phyloP scores from a whole-genome alignment of 306 rosid species.

The Cucumis hystrix region DNA sequence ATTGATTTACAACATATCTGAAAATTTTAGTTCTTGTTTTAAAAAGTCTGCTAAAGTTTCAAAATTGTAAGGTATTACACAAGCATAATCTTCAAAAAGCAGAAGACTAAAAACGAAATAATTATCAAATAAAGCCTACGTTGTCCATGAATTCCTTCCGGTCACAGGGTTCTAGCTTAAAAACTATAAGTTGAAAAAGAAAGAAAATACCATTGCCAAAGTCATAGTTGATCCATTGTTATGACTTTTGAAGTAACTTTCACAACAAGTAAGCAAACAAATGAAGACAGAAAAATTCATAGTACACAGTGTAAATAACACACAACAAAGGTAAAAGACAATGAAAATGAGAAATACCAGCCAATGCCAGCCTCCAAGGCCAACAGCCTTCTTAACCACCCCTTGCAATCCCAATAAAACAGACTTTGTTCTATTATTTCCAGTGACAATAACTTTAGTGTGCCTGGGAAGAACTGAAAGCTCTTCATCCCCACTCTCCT shows the following conservation, averaged over 20 bases:
- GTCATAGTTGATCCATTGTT: background rate
- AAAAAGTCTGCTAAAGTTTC: background rate
- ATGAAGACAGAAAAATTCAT: background rate
- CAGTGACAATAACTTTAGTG: slow-evolving; percentile 65
- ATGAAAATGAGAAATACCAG: slow-evolving; percentile 30
- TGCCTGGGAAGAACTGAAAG: slow-evolving; percentile 66
- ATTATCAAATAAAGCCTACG: background rate
- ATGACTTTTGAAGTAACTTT: background rate
- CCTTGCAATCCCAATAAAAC: slow-evolving; percentile 70
- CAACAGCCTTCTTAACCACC: slow-evolving; percentile 70
- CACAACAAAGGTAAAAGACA: background rate
- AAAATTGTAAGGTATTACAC: background rate
- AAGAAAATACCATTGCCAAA: background rate
- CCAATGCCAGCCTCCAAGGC: slow-evolving; percentile 80
- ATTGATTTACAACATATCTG: background rate
- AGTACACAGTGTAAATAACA: background rate
- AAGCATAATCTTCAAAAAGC: background rate
- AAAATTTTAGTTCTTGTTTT: background rate
- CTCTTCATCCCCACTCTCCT: slow-evolving; percentile 61
- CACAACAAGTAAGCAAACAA: background rate
- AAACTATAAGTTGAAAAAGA: background rate
- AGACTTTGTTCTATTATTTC: slow-evolving; percentile 61
- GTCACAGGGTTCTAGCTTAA: background rate
- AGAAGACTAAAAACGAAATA: background rate
- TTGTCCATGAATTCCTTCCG: background rate